Base-by-base conservation (phyloP, 371 early-diverging fungal genomes). In the Mucor plumbeus region DNA sequence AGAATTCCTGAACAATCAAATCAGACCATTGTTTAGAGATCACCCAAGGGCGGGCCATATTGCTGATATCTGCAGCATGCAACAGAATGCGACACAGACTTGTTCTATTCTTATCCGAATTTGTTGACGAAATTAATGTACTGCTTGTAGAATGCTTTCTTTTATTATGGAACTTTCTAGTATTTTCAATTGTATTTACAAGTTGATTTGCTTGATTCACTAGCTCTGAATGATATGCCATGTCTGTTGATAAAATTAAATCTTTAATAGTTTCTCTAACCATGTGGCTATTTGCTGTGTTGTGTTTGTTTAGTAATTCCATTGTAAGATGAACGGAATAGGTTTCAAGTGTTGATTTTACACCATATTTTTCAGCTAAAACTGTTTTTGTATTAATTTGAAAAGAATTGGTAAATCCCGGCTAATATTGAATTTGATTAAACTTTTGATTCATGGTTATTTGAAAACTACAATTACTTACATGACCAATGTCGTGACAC, bases 401-500 rank as follows among this genome's bases (percentile, higher is more conserved):
- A 71, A 86, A 95, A 13, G 89, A 69, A 68, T 95, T 95, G 80
- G 91, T 94, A 41, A 88, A 78, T 15, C 95, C 95, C 13, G 95
- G 95, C 91, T 91, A 81, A 47, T 65, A 5, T 6, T 31, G 31
- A 35, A 50, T 40, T 13, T 26, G 36, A 31, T 15, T 47, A 34
- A 40, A 47, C n/a, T 4, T 3, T 26, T 26, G 26, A 26, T 26
- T 26, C 26, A 26, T 26, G 26, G 26, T 26, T 26, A 26, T 26
- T 1, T 26, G 26, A 26, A 3, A 26, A 3, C 26, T 26, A 26
- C 26, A 26, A 26, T 26, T 90, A 84, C 90, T 87, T 90, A 92
- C 93, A 80, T 96, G 97, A 50, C 94, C 92, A 21, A 91, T 87
- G 68, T 96, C 97, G 71, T 96, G 97, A 73, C 94, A 93, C 39